A percentile compares a stretch with the other conserved stretches of the same genome.
These are phyloP conservation scores for Stevia rebaudiana DNA, from an alignment of 140 eudicot species.

Conservation along the genomic window DNA sequence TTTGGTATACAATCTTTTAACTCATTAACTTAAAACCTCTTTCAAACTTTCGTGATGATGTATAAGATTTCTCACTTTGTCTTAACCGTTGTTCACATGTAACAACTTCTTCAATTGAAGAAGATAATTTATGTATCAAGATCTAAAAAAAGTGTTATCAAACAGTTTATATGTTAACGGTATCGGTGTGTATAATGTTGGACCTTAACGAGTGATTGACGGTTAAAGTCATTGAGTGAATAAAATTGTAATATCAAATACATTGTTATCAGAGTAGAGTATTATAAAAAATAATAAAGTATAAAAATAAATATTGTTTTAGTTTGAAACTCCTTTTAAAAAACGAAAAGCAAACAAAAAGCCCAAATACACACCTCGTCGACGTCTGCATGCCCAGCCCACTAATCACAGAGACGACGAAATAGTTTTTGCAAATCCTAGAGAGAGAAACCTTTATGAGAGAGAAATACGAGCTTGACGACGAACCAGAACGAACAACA, in stretches of 20 bases:
- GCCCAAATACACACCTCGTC: conserved; percentile 32
- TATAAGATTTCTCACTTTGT: too few species aligned
- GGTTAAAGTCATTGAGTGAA: too few species aligned
- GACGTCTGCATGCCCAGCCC: conserved; percentile 72
- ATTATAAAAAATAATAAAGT: neutral
- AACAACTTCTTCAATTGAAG: too few species aligned
- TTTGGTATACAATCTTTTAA: too few species aligned
- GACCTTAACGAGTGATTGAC: too few species aligned
- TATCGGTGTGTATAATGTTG: too few species aligned
- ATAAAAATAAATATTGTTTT: neutral
- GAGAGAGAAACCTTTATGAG: conserved; percentile 52
- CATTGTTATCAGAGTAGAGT: too few species aligned
- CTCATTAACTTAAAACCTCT: too few species aligned
- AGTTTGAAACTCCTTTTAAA: neutral
- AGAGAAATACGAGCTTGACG: conserved; percentile 50
- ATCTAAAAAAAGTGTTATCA: neutral
- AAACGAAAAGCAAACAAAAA: conserved; percentile 9
- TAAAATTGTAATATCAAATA: too few species aligned
- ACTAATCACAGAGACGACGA: conserved; percentile 38
- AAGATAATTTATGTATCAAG: neutral
- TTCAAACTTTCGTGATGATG: too few species aligned
- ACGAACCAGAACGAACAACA: conserved; percentile 44
- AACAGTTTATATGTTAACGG: too few species aligned
- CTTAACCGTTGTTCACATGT: too few species aligned
- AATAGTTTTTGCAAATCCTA: conserved; percentile 39